A percentile compares a stretch with the other conserved stretches of the same genome.
These are phyloP conservation scores for Phytophthora constricta DNA, from an alignment of 352 stramenopile genomes.

Conservation along the genomic window DNA sequence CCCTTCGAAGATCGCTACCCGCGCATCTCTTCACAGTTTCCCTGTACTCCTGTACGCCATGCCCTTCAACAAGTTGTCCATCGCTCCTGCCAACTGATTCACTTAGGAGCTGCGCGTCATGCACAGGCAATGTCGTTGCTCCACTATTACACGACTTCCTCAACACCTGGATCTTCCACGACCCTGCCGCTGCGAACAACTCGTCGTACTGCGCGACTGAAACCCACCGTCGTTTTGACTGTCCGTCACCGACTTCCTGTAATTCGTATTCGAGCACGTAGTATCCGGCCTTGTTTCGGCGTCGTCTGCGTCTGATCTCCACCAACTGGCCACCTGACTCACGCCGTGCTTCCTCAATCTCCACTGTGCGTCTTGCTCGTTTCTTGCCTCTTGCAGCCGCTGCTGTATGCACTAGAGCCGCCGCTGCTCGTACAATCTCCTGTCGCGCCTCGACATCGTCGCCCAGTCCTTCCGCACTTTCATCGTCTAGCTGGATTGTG, in stretches of 20 bases:
- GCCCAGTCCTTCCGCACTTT: background rate
- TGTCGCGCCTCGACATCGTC: background rate
- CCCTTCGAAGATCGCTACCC: no score
- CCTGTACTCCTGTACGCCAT: no score
- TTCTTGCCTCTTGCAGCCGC: no score
- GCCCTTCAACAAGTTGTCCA: no score
- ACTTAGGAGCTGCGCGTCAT: no score
- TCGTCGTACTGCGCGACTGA: background rate
- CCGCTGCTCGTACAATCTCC: background rate
- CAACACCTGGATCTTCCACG: slow-evolving; percentile 4
- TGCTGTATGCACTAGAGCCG: background rate
- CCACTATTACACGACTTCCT: slow-evolving; percentile 22
- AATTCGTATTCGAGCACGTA: background rate
- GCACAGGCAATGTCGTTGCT: no score
- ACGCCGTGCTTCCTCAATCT: background rate
- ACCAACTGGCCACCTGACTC: background rate
- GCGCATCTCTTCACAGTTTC: no score
- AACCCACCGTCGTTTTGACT: background rate
- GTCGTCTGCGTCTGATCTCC: background rate
- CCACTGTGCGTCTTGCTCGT: background rate
- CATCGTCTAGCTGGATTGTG: background rate
- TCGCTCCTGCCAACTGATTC: no score
- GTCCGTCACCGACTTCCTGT: background rate
- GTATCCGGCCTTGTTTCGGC: background rate
- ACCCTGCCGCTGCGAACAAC: background rate